A percentile compares a stretch with the other conserved stretches of the same genome.
Conservation (phyloP, 495 filamentous ascomycete species). For the Neurospora sp. region DNA sequence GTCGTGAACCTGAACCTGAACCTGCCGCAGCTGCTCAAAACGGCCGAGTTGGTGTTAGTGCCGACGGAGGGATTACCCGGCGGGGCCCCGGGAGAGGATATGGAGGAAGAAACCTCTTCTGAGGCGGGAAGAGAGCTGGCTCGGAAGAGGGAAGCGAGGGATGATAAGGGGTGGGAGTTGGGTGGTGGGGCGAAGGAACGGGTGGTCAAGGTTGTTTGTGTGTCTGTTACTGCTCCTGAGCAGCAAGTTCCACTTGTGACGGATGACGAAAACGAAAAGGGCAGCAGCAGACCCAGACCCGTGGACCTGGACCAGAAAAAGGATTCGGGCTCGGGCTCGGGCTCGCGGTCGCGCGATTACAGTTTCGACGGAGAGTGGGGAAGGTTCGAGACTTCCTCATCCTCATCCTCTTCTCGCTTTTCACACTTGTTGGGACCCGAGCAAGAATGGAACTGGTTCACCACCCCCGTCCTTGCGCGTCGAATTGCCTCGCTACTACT, state of each 20-base stretch:
- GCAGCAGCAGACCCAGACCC: no score
- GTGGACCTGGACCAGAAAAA: no score
- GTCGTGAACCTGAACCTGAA: slow-evolving; percentile 6
- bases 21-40: not conserved
- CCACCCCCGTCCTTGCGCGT: not conserved
- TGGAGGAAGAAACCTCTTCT: slow-evolving; percentile 12
- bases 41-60: slow-evolving; percentile 31
- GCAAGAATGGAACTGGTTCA: not conserved
- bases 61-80: slow-evolving; percentile 24
- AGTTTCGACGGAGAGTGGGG: not conserved
- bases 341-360: not conserved
- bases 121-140: slow-evolving; percentile 21
- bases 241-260: not conserved
- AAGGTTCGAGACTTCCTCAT: not conserved
- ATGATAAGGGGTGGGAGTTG: slow-evolving; percentile 19
- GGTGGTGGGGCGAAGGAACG: slow-evolving; percentile 27
- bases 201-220: slow-evolving; percentile 19
- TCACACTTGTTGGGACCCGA: not conserved
- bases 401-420: not conserved
- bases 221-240: not conserved
- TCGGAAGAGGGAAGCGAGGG: slow-evolving; percentile 19
- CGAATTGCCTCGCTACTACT: not conserved
- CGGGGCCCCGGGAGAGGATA: not conserved
- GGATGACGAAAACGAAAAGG: not conserved
- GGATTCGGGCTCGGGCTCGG: not conserved